Evolutionary conservation across 345 rosid genomes (phyloP), one percentile per base, ranked within the genome.

Genomic region (Populus simonii): DNA sequence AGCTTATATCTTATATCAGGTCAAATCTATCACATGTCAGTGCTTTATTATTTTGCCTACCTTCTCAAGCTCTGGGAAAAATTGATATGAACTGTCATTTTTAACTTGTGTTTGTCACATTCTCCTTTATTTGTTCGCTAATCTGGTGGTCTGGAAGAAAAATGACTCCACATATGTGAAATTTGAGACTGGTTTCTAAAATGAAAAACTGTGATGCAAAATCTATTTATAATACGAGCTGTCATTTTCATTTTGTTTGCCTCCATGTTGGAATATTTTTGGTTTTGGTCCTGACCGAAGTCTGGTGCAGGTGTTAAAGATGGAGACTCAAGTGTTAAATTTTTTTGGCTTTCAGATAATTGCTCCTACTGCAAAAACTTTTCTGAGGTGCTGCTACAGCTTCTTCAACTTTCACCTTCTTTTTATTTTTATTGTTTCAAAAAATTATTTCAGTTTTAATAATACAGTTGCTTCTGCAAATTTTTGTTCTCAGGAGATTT

Each of bases 301-400:
- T 78, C 27, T 75, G 33, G 31, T 68, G 38, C 86, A 94, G 99
- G 97, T 94, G 65, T 35, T 91, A 59, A 84, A 87, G 79, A 89
- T 90, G 97, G 99, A 94, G 84, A 76, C 77, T 68, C 87, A 77
- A 81, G 90, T 92, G n/a, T 66, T 94, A 69, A 93, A 90, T 74
- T 83, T 75, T 84, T 85, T 91, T 33, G 89, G 92, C 83, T 95
- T 93, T 83, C 92, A 90, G 74, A 57, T 95, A 33, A 90, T 76
- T 78, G 80, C 83, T 31, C 97, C 99, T 66, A 92, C 96, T 16
- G 82, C 97, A 22, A 92, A 93, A 88, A 85, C 96, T 66, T 95
- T 95, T 84, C 91, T 95, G 72, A 90, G 99, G 99, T 94, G 83
- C 49, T 75, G 82, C 55, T 77, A 81, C 43, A 22, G 53, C 63